Evolutionary conservation across 805 yeast genomes (phyloP), one percentile per base, ranked within the genome.

Genomic region (Saturnispora sekii): DNA sequence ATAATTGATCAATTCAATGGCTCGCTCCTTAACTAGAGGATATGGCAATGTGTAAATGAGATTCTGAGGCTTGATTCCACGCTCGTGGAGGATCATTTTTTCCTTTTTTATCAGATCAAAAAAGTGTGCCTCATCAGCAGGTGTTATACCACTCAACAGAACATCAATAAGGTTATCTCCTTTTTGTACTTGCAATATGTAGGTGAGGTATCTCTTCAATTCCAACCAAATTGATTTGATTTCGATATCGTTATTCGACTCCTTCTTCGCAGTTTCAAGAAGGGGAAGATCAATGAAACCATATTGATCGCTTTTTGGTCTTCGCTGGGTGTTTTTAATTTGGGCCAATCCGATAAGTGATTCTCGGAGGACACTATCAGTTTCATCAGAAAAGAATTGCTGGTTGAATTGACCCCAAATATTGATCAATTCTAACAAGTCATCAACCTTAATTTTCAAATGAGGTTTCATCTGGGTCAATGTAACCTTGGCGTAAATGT

Each of bases 151-250:
- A 4, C 80, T 74, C 9, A 84, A 70, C 41, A 87, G 61, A 12
- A 60, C 29, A 38, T 59, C 65, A 26, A 61, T 49, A 44, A 86
- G 63, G 41, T 84, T 90, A 44, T 81, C 72, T 38, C 90, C 69
- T 50, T 78, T 80, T 66, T 93, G 97, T 5, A 93, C 84, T 51
- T 88, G 79, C 50, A 89, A 77, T 55, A 90, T 77, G 57, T 87
- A 87, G 12, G 83, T 64, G n/a, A 89, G 65, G 52, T 88, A 82
- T 50, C 95, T 69, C 60, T 90, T 90, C 0, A 84, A 87, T 56
- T 86, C 88, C 43, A 86, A 73, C 54, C 81, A 67, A 29, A 85
- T 63, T 5, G 82, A 47, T 12, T 48, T 41, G 5, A 43, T 17
- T 16, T 33, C 38, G 14, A 12, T 33, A 14, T 43, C 46, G 8